Evolutionary conservation across 169 alveolate species (phyloP), one percentile per base, ranked within the genome.

Genomic region (Theileria orientalis): DNA sequence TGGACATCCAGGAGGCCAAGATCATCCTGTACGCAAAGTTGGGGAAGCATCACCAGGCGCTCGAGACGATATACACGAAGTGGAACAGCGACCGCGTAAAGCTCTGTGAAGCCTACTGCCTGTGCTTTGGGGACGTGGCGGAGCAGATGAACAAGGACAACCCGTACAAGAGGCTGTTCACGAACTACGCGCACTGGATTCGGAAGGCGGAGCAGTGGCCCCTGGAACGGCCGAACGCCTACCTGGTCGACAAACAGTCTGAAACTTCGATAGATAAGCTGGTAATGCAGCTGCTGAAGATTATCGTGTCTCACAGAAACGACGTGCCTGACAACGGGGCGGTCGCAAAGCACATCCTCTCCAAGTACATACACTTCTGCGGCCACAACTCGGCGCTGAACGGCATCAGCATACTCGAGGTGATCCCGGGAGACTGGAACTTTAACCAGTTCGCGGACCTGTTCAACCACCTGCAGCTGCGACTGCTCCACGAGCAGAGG

Each of bases 41-140:
- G 7, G 74, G 69, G 44, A 19, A 54, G 29, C 86, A 78, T 62
- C 52, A 44, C 8, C 74, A 69, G 19, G 86, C 86, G 52, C 62
- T 78, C 25, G 62, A 68, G 27, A 69, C 83, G 42, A 51, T 78
- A 8, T 78, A 37, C 40, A 62, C 60, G 23, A 27, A 69, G 40
- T 70, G 61, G 32, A 8, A 23, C 19, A 51, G 27, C 8, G 62
- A 78, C 23, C 32, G 72, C 37, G 54, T 70, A 13, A 49, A 49
- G 62, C 40, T 52, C 2, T 78, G 86, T 60, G 86, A 78, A 32
- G 86, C 86, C 21, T 78, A 78, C 83, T 78, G 86, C 21, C 76
- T 78, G 27, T 78, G 86, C 37, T 70, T 70, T 40, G 86, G 86
- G 19, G 86, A 78, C 40, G 51, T 78, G 8, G 40, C 44, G 27